phyloP scores from a whole-genome alignment of 257 asterid genomes.

The Salvia splendens region DNA sequence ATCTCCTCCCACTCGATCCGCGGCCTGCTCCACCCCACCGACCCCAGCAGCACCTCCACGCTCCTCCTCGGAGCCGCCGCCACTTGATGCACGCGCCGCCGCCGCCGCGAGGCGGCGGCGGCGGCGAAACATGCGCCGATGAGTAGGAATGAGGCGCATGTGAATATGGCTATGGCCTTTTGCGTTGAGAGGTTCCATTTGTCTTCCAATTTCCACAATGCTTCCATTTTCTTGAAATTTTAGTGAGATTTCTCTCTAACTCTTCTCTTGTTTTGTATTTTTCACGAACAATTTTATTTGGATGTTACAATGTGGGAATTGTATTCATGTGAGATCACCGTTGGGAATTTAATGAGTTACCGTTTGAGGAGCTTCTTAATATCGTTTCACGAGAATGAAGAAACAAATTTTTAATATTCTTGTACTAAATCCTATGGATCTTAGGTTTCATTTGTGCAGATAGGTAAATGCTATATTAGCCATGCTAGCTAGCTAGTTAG shows the following conservation, averaged over 20 bases:
- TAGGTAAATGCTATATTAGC: no score
- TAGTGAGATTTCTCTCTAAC: no score
- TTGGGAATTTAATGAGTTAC: slow-evolving; percentile 40
- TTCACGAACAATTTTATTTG: background rate
- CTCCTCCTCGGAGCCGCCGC: slow-evolving; percentile 24
- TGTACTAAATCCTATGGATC: no score
- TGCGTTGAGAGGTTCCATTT: slow-evolving; percentile 57
- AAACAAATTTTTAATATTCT: no score
- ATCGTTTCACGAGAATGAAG: slow-evolving; percentile 10
- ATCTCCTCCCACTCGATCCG: slow-evolving; percentile 47
- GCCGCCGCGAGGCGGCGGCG: slow-evolving; percentile 23
- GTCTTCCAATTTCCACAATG: slow-evolving; percentile 68
- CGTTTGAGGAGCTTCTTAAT: slow-evolving; percentile 25
- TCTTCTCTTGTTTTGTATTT: background rate
- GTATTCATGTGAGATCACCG: slow-evolving; percentile 43
- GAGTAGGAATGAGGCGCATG: slow-evolving; percentile 46
- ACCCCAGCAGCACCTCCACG: slow-evolving; percentile 37
- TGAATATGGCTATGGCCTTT: slow-evolving; percentile 50
- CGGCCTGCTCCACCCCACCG: slow-evolving; percentile 63
- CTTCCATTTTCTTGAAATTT: slow-evolving; percentile 46
- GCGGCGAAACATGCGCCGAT: slow-evolving; percentile 36
- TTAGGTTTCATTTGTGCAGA: no score
- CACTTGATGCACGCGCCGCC: slow-evolving; percentile 42
- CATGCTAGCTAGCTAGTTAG: no score
- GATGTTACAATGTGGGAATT: slow-evolving; percentile 2